Conservation (phyloP, 2,329 filamentous ascomycete genomes). For the Penicillium sp. region DNA sequence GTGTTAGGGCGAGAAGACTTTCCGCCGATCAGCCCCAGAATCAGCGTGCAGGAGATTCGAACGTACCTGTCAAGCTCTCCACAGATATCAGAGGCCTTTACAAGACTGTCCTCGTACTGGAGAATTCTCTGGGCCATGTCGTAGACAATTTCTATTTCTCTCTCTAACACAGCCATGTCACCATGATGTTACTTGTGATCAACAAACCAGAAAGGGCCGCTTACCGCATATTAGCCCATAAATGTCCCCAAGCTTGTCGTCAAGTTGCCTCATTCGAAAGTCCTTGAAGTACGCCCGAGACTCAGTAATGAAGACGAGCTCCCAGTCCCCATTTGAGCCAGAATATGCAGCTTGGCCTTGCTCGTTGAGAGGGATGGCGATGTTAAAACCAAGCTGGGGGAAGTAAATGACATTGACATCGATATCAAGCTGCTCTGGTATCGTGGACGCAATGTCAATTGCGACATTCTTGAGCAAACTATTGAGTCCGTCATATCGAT, state of each 20-base stretch:
- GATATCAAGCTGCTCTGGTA: constrained; percentile 54
- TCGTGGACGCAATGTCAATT: constrained; percentile 53
- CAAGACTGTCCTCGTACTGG: constrained; percentile 60
- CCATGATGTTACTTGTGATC: not conserved
- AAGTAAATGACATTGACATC: constrained; percentile 77
- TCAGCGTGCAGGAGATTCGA: accelerated
- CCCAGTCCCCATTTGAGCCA: constrained; percentile 64
- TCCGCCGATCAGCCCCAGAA: not conserved
- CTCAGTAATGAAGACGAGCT: constrained; percentile 67
- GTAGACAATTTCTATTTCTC: constrained; percentile 84
- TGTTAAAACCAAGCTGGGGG: constrained; percentile 85
- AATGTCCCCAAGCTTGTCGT: constrained; percentile 74
- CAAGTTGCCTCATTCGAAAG: constrained; percentile 69
- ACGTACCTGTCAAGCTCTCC: constrained; percentile 70
- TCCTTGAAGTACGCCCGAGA: constrained; percentile 82
- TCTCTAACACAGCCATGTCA: constrained; percentile 48
- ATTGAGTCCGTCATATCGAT: constrained; percentile 70
- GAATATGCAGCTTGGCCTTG: constrained; percentile 58
- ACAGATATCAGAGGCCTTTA: constrained; percentile 67
- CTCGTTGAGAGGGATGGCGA: constrained; percentile 61
- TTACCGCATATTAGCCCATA: constrained; percentile 76
- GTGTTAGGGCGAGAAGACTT: constrained; percentile 71
- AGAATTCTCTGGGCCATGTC: constrained; percentile 66
- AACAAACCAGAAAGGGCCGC: constrained; percentile 13
- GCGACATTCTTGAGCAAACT: constrained; percentile 64